A percentile compares a stretch with the other conserved stretches of the same genome.
phyloP scores from a whole-genome alignment of 2,329 filamentous ascomycete species.

The Setomelanomma holmii region DNA sequence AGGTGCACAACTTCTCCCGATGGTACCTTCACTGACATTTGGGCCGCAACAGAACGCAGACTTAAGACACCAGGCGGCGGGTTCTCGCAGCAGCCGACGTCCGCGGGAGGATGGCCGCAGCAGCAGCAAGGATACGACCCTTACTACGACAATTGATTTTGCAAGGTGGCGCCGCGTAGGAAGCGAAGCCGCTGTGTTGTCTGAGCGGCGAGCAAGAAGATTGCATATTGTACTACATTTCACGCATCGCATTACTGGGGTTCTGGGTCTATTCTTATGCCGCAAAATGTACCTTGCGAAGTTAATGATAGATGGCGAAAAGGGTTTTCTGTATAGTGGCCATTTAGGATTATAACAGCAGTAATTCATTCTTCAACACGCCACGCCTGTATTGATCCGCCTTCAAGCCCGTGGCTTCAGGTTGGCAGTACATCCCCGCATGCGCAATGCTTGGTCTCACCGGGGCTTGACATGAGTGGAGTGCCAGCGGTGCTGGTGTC shows the following conservation, averaged over 20 bases:
- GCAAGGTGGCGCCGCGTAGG: slow-evolving; percentile 38
- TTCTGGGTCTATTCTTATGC: slow-evolving; percentile 10
- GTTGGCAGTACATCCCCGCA: not conserved
- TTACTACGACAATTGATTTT: slow-evolving; percentile 50
- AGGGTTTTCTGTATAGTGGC: slow-evolving; percentile 1
- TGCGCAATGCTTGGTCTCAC: not conserved
- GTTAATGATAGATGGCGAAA: slow-evolving; percentile 11
- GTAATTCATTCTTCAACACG: not conserved
- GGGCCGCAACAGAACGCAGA: slow-evolving; percentile 49
- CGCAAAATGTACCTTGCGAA: not conserved
- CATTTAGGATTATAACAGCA: not conserved
- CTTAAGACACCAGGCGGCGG: slow-evolving; percentile 47
- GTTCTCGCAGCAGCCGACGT: slow-evolving; percentile 47
- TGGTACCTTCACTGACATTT: slow-evolving; percentile 36
- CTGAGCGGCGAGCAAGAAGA: slow-evolving; percentile 30
- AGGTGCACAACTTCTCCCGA: slow-evolving; percentile 27
- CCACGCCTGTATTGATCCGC: not conserved
- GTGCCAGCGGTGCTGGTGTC: slow-evolving; percentile 29
- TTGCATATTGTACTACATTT: slow-evolving; percentile 39
- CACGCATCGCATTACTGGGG: slow-evolving; percentile 37
- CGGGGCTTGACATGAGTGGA: slow-evolving; percentile 12
- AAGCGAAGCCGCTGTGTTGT: slow-evolving; percentile 24
- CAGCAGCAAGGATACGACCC: slow-evolving; percentile 48
- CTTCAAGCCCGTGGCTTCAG: not conserved
- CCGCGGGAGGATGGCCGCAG: slow-evolving; percentile 43